A percentile compares a stretch with the other conserved stretches of the same genome.
phyloP scores from a whole-genome alignment of 306 rosid species.

The Glycine soja region DNA sequence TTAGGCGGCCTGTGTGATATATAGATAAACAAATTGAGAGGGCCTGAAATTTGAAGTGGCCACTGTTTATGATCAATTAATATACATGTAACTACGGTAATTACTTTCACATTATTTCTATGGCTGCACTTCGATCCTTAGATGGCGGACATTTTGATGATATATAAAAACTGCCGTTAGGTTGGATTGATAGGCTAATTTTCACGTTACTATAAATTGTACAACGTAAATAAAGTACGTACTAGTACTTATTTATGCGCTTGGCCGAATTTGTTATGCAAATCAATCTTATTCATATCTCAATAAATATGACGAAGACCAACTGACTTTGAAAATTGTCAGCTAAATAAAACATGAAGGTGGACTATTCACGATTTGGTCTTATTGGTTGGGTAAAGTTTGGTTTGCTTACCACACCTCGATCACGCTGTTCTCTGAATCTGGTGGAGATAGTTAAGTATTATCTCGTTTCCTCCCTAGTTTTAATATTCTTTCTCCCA shows the following conservation, averaged over 20 bases:
- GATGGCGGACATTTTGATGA: too few relatives aligned
- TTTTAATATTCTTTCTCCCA: background rate
- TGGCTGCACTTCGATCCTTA: too few relatives aligned
- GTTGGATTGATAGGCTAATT: too few relatives aligned
- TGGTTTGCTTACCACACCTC: background rate
- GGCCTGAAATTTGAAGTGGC: background rate
- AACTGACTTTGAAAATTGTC: background rate
- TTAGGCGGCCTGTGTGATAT: too few relatives aligned
- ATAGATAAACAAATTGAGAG: slow-evolving; percentile 34
- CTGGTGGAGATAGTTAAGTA: background rate
- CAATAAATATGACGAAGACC: slow-evolving; percentile 6
- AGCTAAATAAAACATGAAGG: slow-evolving; percentile 16
- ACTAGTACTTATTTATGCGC: background rate
- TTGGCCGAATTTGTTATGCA: background rate
- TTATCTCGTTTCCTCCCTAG: background rate
- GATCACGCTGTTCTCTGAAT: background rate
- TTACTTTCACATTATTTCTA: too few relatives aligned
- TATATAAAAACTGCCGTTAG: too few relatives aligned
- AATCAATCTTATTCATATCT: slow-evolving; percentile 1
- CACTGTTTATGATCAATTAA: too few relatives aligned
- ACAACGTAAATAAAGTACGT: background rate
- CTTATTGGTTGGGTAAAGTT: background rate
- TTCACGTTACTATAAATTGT: too few relatives aligned
- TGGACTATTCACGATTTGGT: background rate
- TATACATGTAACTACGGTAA: too few relatives aligned